phyloP scores from a whole-genome alignment of 2,329 filamentous ascomycete species.

The Falciphora oryzae region DNA sequence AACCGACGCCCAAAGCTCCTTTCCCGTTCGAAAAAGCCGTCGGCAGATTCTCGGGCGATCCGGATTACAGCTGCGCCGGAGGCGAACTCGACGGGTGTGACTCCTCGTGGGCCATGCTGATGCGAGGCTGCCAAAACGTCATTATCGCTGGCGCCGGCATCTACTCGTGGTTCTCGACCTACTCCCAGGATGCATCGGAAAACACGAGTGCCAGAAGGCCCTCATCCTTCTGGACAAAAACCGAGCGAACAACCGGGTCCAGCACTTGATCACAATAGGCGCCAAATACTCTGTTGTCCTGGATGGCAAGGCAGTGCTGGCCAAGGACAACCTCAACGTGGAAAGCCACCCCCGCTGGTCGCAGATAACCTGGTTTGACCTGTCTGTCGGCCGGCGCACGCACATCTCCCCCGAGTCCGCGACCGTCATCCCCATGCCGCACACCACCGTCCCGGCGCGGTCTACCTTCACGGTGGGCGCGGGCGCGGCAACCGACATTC shows the following conservation, averaged over 20 bases:
- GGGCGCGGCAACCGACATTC: too few species aligned
- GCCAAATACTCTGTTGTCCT: constrained; percentile 22
- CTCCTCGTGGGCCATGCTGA: constrained; percentile 16
- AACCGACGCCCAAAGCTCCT: constrained; percentile 37
- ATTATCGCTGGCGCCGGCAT: constrained; percentile 6
- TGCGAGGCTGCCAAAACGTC: constrained; percentile 11
- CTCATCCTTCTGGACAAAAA: constrained; percentile 20
- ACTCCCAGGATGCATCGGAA: constrained; percentile 17
- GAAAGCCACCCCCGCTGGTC: constrained; percentile 24
- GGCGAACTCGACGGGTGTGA: constrained; percentile 20
- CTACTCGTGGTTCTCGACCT: constrained; percentile 12
- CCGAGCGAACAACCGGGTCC: constrained; percentile 18
- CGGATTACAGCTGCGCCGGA: constrained; percentile 13
- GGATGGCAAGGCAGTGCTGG: constrained; percentile 21
- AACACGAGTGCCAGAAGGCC: constrained; percentile 21
- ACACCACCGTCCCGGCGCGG: too few species aligned
- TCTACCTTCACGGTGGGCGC: too few species aligned
- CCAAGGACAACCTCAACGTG: constrained; percentile 23
- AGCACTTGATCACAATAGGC: constrained; percentile 26
- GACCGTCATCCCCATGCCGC: too few species aligned
- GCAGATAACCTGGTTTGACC: constrained; percentile 21
- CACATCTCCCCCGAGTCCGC: too few species aligned
- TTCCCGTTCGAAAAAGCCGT: constrained; percentile 30
- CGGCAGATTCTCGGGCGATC: constrained; percentile 10
- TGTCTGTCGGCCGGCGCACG: too few species aligned